Evolutionary conservation across 768 basidiomycete genomes (phyloP), one percentile per base, ranked within the genome.

Genomic region (Lentinus brumalis): DNA sequence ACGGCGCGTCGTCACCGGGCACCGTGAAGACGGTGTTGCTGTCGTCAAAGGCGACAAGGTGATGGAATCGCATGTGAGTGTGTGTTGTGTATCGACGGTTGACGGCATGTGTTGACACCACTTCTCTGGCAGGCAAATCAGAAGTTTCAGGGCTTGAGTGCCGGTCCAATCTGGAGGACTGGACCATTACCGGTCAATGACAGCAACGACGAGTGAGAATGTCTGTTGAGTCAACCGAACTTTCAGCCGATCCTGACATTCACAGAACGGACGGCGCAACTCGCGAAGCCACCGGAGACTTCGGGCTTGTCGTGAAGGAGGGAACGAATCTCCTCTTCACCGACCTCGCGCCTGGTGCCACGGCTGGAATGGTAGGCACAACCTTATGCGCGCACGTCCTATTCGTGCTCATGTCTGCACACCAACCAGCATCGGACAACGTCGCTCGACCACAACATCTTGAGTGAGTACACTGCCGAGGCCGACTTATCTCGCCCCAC

Each of bases 361-460:
- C 69, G 11, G 79, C 79, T 21, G 74, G 81, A 5, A 81, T 83
- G 81, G 85, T 85, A 60, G 59, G 76, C 21, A 26, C 21, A 26
- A 26, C 21, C 21, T 26, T 26, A 26, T 26, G 21, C 21, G 21
- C 21, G 21, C 21, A 26, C 21, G 21, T 26, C 21, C 21, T 26
- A 18, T 18, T 1, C 8, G 9, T 10, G 12, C 5, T 10, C 5
- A 11, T 21, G 12, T 21, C 18, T 5, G 26, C 11, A n/a, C n/a
- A 18, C 14, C n/a, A 18, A n/a, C 3, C 49, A 77, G 75, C 75
- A 74, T 50, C 65, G 85, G 31, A 86, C 85, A 9, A 77, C 77
- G 35, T 85, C 86, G 15, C 66, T 87, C 57, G 86, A 88, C 66
- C 83, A 84, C 66, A 86, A 88, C 63, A 81, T 86, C 29, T 74